Evolutionary conservation across 2,329 filamentous ascomycete genomes (phyloP), one percentile per base, ranked within the genome.

Genomic region (Ceratocystis destructans): DNA sequence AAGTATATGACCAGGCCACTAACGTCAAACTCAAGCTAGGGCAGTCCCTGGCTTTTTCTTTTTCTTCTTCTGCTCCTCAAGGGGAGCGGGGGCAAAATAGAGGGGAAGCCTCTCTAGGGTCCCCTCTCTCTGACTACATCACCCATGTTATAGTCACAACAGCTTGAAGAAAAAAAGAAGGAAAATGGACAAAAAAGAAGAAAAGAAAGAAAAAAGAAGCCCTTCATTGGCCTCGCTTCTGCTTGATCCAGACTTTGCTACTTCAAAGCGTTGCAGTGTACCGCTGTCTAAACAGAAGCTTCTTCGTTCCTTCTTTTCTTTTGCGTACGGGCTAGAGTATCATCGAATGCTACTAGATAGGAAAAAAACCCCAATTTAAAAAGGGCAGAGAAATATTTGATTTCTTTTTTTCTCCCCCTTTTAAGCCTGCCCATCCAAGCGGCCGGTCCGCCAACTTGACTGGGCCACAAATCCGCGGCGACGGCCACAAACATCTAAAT

Each of bases 111-210:
- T 4, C 22, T 28, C 50, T 28, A 6, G 50, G 50, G 22, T 17
- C n/a, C 46, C 46, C 46, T 20, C 46, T 22, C 17, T 22, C 17
- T 17, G 46, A 25, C 46, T 10, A 12, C 46, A 25, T 41, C 12
- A 57, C 53, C 53, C 25, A 50, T 63, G 61, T 31, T 25, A 48
- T 63, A 15, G 61, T 63, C 44, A 37, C 61, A 63, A 46, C 41
- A 48, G 20, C 44, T 63, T 63, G 61, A 65, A 65, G 37, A 57
- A 65, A 65, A 33, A 48, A 31, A 61, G 15, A 65, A 0, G 25
- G 37, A 31, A 20, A 59, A 65, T 20, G 17, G 25, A 2, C 3
- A 25, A 41, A 44, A 8, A 41, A 41, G 10, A 41, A 41, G 10
- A 41, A 41, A 50, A 50, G 20, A 50, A 61, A 20, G 22, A 22